These are phyloP conservation scores for Desmodesmus armatus DNA, from an alignment of 139 green algal genomes.

Conservation along the genomic window DNA sequence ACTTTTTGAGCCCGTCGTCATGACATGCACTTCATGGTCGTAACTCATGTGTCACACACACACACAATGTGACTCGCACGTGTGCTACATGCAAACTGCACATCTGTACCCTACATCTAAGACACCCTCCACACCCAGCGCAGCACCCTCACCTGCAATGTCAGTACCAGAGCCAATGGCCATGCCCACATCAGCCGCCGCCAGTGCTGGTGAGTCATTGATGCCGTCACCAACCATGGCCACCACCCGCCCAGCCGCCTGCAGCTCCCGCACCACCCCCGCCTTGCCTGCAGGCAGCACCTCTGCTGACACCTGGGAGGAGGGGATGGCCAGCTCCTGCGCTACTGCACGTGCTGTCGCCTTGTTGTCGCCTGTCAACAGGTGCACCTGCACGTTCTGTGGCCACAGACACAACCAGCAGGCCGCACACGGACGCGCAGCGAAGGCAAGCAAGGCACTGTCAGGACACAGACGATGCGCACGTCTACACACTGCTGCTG, in stretches of 20 bases:
- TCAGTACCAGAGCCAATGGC: conserved; percentile 85
- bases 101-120: no score
- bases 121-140: no score
- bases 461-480: no score
- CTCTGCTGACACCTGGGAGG: conserved; percentile 69
- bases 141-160: no score
- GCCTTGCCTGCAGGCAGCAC: conserved; percentile 85
- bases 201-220: conserved; percentile 97
- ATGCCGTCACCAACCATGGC: conserved; percentile 99
- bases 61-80: no score
- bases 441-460: background rate
- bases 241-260: conserved; percentile 68
- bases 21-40: no score
- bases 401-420: background rate
- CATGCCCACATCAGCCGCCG: conserved; percentile 94
- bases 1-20: no score
- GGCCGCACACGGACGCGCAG: background rate
- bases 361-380: conserved; percentile 94
- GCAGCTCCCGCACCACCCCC: conserved; percentile 58
- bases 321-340: conserved; percentile 65
- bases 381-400: conserved; percentile 54
- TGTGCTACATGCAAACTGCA: no score
- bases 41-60: no score
- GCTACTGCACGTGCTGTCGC: conserved; percentile 83
- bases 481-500: background rate